Conservation (phyloP, 2,329 filamentous ascomycete genomes). For the Colletotrichum echinochloae region DNA sequence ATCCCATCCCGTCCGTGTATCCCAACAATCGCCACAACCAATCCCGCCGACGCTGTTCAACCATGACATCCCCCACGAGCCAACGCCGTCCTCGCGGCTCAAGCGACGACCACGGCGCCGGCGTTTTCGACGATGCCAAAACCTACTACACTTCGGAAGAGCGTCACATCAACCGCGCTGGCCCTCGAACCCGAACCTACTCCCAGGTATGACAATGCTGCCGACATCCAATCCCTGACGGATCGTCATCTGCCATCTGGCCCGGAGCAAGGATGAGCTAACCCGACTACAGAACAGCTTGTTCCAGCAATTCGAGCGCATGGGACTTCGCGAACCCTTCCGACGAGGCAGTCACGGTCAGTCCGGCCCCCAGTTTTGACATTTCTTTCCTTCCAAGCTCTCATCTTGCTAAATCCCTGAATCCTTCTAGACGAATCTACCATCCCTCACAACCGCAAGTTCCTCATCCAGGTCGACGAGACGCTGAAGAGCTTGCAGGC, state of each 20-base stretch:
- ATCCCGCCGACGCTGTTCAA: slow-evolving; percentile 20
- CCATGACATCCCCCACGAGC: slow-evolving; percentile 40
- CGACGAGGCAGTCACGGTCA: slow-evolving; percentile 70
- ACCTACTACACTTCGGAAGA: slow-evolving; percentile 70
- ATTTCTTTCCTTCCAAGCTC: neutral
- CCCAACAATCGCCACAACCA: neutral
- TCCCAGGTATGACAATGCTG: slow-evolving; percentile 59
- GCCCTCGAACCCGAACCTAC: slow-evolving; percentile 66
- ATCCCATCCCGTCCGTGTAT: slow-evolving; percentile 15
- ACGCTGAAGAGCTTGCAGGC: slow-evolving; percentile 83
- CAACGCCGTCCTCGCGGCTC: slow-evolving; percentile 49
- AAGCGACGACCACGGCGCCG: slow-evolving; percentile 57
- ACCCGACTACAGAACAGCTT: slow-evolving; percentile 60
- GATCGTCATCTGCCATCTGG: slow-evolving; percentile 6
- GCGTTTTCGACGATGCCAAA: slow-evolving; percentile 67
- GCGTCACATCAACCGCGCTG: slow-evolving; percentile 62
- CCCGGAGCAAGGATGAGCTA: slow-evolving; percentile 16
- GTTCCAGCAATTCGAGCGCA: slow-evolving; percentile 64
- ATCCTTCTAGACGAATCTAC: slow-evolving; percentile 74
- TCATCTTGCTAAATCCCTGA: slow-evolving; percentile 13
- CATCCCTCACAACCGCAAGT: slow-evolving; percentile 73
- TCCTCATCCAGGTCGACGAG: slow-evolving; percentile 86
- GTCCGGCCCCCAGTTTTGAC: slow-evolving; percentile 37
- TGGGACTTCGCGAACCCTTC: slow-evolving; percentile 66
- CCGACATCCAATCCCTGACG: slow-evolving; percentile 14